These are phyloP conservation scores for Silene vulgaris DNA, from an alignment of 179 eudicot genomes.

Conservation along the genomic window DNA sequence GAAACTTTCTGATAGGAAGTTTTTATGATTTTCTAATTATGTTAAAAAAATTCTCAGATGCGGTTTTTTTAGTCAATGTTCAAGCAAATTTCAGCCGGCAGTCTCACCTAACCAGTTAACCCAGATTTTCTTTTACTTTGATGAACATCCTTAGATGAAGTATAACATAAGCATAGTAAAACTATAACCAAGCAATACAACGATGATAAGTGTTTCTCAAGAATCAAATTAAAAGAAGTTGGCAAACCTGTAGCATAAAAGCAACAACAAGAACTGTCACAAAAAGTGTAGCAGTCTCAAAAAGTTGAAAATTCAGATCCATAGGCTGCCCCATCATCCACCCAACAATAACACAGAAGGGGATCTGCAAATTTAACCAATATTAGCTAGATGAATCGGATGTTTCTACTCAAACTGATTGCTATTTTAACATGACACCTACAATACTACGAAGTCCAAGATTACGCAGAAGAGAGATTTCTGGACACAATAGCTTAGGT, in stretches of 20 bases:
- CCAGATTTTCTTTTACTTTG: neutral
- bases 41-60: too few species aligned
- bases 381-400: neutral
- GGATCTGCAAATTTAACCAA: constrained; percentile 60
- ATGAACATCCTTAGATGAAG: neutral
- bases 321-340: constrained; percentile 90
- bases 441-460: neutral
- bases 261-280: constrained; percentile 92
- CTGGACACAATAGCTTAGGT: neutral
- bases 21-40: too few species aligned
- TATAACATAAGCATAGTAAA: neutral
- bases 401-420: constrained; percentile 7
- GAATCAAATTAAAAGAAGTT: constrained; percentile 14
- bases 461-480: neutral
- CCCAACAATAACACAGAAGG: constrained; percentile 91
- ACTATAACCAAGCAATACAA: constrained; percentile 3
- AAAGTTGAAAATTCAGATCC: constrained; percentile 93
- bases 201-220: neutral
- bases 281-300: constrained; percentile 93
- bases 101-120: neutral
- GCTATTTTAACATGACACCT: neutral
- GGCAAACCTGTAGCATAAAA: constrained; percentile 85
- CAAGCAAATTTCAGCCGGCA: neutral
- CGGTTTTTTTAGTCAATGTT: neutral
- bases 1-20: too few species aligned